Base-by-base conservation (phyloP, 2,329 filamentous ascomycete species). In the Juglanconis oblonga region DNA sequence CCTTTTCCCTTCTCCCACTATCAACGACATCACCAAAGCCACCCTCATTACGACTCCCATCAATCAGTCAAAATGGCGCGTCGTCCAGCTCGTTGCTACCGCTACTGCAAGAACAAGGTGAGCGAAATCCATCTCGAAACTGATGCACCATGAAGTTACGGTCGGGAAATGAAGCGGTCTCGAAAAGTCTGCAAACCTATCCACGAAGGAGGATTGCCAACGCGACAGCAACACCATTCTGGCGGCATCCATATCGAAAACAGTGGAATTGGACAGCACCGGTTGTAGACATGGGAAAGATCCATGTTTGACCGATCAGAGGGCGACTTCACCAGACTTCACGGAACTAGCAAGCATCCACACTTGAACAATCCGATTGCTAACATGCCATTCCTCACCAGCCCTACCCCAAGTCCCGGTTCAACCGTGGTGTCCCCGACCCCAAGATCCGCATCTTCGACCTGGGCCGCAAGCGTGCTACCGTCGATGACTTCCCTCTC, bases 41-140 rank as follows among this genome's bases (percentile, higher is more conserved):
- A 69, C 63, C 66, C 67, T 63, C 76, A 73, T 74, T 74, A 77
- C 72, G 69, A 70, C 65, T 69, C 50, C 48, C 61, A 70, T 74
- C 81, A 86, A 81, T 83, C 84, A 81, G 86, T 88, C 89, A 93
- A 89, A 86, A 99, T 99, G 95, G 95, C 95, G 78, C 92, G 95
- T 83, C 92, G 95, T 90, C 95, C 95, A 78, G 95, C 95, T 77
- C 91, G 95, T 86, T 99, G 95, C 86, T 99, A 97, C 88, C 90
- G 95, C 78, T 99, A 99, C 91, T 99, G 95, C 93, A 99, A 99
- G 92, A 99, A 98, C 90, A 97, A 97, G 92, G 92, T 96, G 79
- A 82, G 89, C 81, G 31, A 52, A 44, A 66, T 53, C 48, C 55
- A 55, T 14, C 44, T 36, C 33, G 33, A 48, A 50, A 31, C 29